Conservation (phyloP, 1,284 basidiomycete species). For the Porodaedalea pini region DNA sequence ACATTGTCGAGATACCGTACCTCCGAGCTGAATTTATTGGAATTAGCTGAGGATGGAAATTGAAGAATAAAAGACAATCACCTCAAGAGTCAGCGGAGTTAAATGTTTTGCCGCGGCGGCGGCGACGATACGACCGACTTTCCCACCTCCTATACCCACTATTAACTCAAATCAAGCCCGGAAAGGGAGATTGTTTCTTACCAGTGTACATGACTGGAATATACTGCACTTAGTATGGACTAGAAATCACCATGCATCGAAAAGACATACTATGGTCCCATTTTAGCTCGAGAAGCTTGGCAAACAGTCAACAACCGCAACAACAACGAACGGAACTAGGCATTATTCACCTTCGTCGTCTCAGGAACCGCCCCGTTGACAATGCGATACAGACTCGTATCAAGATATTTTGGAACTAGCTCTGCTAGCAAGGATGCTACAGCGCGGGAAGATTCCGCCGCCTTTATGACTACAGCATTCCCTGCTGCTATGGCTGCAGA, state of each 20-base stretch:
- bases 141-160: slow-evolving; percentile 52
- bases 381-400: slow-evolving; percentile 65
- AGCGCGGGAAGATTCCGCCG: slow-evolving; percentile 72
- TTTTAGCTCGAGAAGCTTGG: slow-evolving; percentile 66
- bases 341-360: slow-evolving; percentile 55
- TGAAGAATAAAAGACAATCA: slow-evolving; percentile 26
- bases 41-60: not conserved
- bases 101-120: slow-evolving; percentile 82
- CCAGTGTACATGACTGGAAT: slow-evolving; percentile 57
- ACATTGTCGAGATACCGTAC: slow-evolving; percentile 14
- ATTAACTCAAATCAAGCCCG: slow-evolving; percentile 1
- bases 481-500: slow-evolving; percentile 81
- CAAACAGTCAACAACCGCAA: not conserved
- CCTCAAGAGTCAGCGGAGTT: slow-evolving; percentile 81
- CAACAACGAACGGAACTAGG: not conserved
- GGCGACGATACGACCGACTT: slow-evolving; percentile 79
- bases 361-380: slow-evolving; percentile 77
- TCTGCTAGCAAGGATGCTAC: slow-evolving; percentile 67
- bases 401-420: slow-evolving; percentile 79
- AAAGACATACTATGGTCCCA: slow-evolving; percentile 80
- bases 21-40: slow-evolving; percentile 31
- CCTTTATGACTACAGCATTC: slow-evolving; percentile 72
- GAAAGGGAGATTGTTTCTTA: slow-evolving; percentile 22
- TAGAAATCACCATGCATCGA: not conserved
- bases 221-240: not conserved